phyloP scores from a whole-genome alignment of 2,329 filamentous ascomycete genomes.

The Xylariales sp. region DNA sequence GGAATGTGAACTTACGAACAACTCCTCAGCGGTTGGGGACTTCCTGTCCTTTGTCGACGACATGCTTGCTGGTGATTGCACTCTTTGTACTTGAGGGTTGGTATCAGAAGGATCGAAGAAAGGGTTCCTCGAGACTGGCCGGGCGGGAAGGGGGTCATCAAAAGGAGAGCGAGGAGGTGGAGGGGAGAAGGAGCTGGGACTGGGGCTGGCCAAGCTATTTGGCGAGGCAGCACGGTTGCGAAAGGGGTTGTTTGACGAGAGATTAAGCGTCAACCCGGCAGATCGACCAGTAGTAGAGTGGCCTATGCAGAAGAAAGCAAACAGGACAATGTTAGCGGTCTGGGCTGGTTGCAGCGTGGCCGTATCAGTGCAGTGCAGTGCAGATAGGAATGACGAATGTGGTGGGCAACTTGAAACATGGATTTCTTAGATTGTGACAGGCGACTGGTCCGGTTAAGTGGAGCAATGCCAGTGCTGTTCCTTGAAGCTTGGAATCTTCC shows the following conservation, averaged over 20 bases:
- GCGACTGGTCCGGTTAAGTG: slow-evolving; percentile 33
- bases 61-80: slow-evolving; percentile 45
- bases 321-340: slow-evolving; percentile 22
- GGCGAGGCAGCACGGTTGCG: slow-evolving; percentile 68
- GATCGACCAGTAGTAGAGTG: slow-evolving; percentile 37
- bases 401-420: slow-evolving; percentile 41
- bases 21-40: slow-evolving; percentile 59
- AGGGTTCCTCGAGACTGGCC: slow-evolving; percentile 68
- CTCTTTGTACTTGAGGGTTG: slow-evolving; percentile 23
- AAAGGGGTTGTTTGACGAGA: slow-evolving; percentile 79
- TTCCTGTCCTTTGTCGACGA: slow-evolving; percentile 38
- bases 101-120: slow-evolving; percentile 58
- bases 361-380: slow-evolving; percentile 29
- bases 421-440: slow-evolving; percentile 42
- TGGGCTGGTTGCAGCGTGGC: too few species aligned
- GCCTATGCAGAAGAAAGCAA: slow-evolving; percentile 30
- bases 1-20: slow-evolving; percentile 62
- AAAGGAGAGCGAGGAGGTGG: slow-evolving; percentile 49
- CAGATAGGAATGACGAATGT: slow-evolving; percentile 37
- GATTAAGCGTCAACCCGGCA: slow-evolving; percentile 56
- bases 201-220: slow-evolving; percentile 19
- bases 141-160: slow-evolving; percentile 51
- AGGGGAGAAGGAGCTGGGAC: slow-evolving; percentile 24
- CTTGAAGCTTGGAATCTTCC: slow-evolving; percentile 6
- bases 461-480: slow-evolving; percentile 21